Evolutionary conservation across 495 filamentous ascomycete genomes (phyloP), one percentile per base, ranked within the genome.

Genomic region (Neurospora africana): DNA sequence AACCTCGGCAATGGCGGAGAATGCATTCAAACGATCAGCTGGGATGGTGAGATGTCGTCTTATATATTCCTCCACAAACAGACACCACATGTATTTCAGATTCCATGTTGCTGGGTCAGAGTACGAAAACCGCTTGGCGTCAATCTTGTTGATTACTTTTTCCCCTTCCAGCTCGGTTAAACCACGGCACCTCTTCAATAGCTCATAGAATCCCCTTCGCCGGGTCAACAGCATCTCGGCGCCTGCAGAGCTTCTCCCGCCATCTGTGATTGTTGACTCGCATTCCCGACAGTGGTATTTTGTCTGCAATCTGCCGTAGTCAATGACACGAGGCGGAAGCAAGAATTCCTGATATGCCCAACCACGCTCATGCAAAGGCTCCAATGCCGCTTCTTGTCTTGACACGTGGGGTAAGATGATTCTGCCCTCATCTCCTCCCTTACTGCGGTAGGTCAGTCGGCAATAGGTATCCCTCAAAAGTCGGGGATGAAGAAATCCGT

Each of bases 1-100:
- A 21, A 77, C 4, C n/a, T 79, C 70, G 38, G 47, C 3, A 2
- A 10, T 3, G 27, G 73, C 71, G 68, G 78, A 79, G 1, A 58
- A 0, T 21, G 47, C 10, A 15, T 15, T 58, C 21, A 58, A 1
- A 58, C 47, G 47, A 27, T 58, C 47, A 58, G 47, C 47, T 58
- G 47, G 47, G 47, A 58, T 15, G 21, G 47, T 13, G 21, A 58
- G 47, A 0, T 58, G 21, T 21, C 47, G 47, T 27, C 4, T 58
- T 0, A 1, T 58, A 27, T 0, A 27, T 15, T 58, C 21, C 11
- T 58, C 11, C n/a, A 58, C 47, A 58, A 58, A 27, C 21, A 27
- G 0, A 2, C 2, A 1, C 44, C 44, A 53, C 21, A 15, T 2
- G 21, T 27, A 4, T 53, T 27, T 2, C 21, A 53, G 44, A 5